Percentiles rank a stretch among this genome's conserved stretches.
Conservation (phyloP, 2,329 filamentous ascomycete genomes). For the Emergomyces orientalis region DNA sequence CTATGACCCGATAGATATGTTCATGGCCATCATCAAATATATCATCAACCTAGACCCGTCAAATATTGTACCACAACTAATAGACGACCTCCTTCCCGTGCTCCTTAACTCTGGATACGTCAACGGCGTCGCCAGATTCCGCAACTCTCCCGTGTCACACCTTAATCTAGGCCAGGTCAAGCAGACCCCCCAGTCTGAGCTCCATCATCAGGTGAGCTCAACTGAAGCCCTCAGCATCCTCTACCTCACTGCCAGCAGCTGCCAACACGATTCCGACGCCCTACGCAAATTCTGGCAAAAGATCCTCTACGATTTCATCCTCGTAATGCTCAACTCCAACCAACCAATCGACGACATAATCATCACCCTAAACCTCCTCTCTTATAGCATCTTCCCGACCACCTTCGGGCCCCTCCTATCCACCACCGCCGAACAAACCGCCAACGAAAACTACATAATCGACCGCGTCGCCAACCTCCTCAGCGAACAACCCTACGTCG, state of each 20-base stretch:
- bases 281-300: slow-evolving; percentile 45
- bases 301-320: slow-evolving; percentile 49
- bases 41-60: slow-evolving; percentile 34
- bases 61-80: slow-evolving; percentile 28
- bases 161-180: slow-evolving; percentile 32
- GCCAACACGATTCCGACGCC: slow-evolving; percentile 36
- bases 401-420: slow-evolving; percentile 48
- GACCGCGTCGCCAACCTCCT: slow-evolving; percentile 51
- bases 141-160: slow-evolving; percentile 36
- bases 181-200: slow-evolving; percentile 33
- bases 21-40: slow-evolving; percentile 34
- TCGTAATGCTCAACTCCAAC: slow-evolving; percentile 50
- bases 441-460: slow-evolving; percentile 42
- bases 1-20: slow-evolving; percentile 35
- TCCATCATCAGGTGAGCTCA: slow-evolving; percentile 44
- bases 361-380: slow-evolving; percentile 46
- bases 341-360: slow-evolving; percentile 49
- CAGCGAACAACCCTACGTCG: slow-evolving; percentile 42
- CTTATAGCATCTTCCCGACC: slow-evolving; percentile 44
- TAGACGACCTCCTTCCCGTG: slow-evolving; percentile 31
- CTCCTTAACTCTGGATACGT: slow-evolving; percentile 42
- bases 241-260: slow-evolving; percentile 42
- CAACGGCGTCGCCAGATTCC: slow-evolving; percentile 45
- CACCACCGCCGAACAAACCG: slow-evolving; percentile 30
- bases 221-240: slow-evolving; percentile 47